phyloP scores from a whole-genome alignment of 192 early-diverging fungal species.

The Chytriomyces confervae region DNA sequence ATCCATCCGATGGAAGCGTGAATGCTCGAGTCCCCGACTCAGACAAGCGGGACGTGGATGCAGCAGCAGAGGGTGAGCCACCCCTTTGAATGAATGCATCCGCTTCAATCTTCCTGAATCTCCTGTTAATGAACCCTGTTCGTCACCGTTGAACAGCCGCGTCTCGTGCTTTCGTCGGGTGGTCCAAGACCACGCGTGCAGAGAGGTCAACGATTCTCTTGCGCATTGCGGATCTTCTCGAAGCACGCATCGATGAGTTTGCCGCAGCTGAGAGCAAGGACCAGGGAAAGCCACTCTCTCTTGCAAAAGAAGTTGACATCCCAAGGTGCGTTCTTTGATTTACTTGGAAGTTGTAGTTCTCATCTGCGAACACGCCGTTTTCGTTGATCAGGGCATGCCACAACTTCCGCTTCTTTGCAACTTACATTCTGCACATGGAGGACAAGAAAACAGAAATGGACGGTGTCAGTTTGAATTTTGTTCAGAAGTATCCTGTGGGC shows the following conservation, averaged over 20 bases:
- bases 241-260: conserved; percentile 62
- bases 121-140: background rate
- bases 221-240: conserved; percentile 67
- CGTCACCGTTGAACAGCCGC: conserved; percentile 45
- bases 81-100: too few relatives aligned
- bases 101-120: background rate
- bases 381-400: conserved; percentile 45
- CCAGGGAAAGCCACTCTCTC: conserved; percentile 75
- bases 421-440: conserved; percentile 63
- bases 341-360: background rate
- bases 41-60: conserved; percentile 62
- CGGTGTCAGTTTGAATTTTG: conserved; percentile 60
- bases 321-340: conserved; percentile 36
- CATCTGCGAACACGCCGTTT: background rate
- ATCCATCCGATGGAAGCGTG: conserved; percentile 69
- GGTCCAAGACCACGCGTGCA: conserved; percentile 59
- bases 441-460: conserved; percentile 56
- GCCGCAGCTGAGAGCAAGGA: conserved; percentile 73
- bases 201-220: conserved; percentile 60
- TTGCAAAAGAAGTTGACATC: conserved; percentile 69
- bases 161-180: conserved; percentile 61
- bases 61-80: conserved; percentile 4
- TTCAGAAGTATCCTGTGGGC: conserved; percentile 69
- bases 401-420: conserved; percentile 80
- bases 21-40: conserved; percentile 69